Evolutionary conservation across 139 green algal species (phyloP), one percentile per base, ranked within the genome.

Genomic region (Volvox reticuliferus): DNA sequence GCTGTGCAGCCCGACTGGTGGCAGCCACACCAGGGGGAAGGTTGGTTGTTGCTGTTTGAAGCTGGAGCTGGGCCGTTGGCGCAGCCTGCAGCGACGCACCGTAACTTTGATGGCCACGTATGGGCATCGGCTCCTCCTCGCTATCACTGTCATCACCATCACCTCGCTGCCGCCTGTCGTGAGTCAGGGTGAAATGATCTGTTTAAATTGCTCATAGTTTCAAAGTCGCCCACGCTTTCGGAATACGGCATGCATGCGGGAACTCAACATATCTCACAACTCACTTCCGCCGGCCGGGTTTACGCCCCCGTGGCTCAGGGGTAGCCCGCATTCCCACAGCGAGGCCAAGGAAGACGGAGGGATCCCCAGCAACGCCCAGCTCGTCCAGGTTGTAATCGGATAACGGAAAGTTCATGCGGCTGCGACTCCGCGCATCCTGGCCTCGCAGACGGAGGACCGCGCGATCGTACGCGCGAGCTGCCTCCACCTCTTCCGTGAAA

Each of bases 401-500:
- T 18, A 96, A 55, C 2, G 94, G 94, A 87, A 96, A 96, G 91
- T 96, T 96, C 79, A 96, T 93, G 50, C 94, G 91, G 37, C 73
- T 92, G 22, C 91, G 79, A 26, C 71, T 91, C 44, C 92, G 92
- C 12, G 94, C 91, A 28, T 93, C 94, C 36, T 92, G 87, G 24
- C 92, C 92, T 18, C 89, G 77, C 37, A 93, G 88, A 26, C 84
- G 88, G 24, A 94, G 77, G 17, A 94, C 90, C 26, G 89, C 93
- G 55, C 89, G 92, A 88, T 95, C 93, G 44, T 95, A 95, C 3
- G 92, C 92, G 68, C 91, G 92, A 2, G 93, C 93, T 12, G 93
- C 93, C 75, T 95, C 94, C 33, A 92, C 28, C 88, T 95, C 92
- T 28, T 79, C 86, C 1, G 79, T 91, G 33, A 94, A 96, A 32